A percentile compares a stretch with the other conserved stretches of the same genome.
These are phyloP conservation scores for Aureobasidium sp. DNA, from an alignment of 2,329 filamentous ascomycete species.

Conservation along the genomic window DNA sequence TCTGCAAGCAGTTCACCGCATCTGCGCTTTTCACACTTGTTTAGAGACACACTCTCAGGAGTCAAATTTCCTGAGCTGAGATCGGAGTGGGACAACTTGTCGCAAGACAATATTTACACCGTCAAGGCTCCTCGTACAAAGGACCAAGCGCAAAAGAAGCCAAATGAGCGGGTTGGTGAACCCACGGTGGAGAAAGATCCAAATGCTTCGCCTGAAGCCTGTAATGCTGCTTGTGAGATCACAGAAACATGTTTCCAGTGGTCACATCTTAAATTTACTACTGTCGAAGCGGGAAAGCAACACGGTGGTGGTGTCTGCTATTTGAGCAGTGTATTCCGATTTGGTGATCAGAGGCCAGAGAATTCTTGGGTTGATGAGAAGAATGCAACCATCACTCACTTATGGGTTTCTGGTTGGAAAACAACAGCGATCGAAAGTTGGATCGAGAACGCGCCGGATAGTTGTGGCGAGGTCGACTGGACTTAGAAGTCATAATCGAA, in stretches of 20 bases:
- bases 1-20: constrained; percentile 9
- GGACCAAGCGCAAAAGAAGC: constrained; percentile 18
- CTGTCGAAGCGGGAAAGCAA: not conserved
- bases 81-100: constrained; percentile 27
- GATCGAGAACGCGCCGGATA: constrained; percentile 6
- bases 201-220: constrained; percentile 21
- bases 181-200: constrained; percentile 24
- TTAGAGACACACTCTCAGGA: constrained; percentile 24
- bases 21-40: constrained; percentile 10
- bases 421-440: not conserved
- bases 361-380: constrained; percentile 27
- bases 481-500: not conserved
- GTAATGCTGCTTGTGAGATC: constrained; percentile 20
- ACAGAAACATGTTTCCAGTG: constrained; percentile 24
- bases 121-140: constrained; percentile 21
- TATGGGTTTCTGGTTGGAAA: constrained; percentile 9
- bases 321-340: constrained; percentile 27
- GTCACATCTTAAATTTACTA: constrained; percentile 26
- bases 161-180: constrained; percentile 23
- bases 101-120: constrained; percentile 20
- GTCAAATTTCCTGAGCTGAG: constrained; percentile 16
- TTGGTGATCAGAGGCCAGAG: constrained; percentile 22
- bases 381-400: not conserved
- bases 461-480: not conserved
- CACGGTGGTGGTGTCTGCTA: constrained; percentile 24